Evolutionary conservation across 2,329 filamentous ascomycete genomes (phyloP), one percentile per base, ranked within the genome.

Genomic region (Aspergillus phoenicis): DNA sequence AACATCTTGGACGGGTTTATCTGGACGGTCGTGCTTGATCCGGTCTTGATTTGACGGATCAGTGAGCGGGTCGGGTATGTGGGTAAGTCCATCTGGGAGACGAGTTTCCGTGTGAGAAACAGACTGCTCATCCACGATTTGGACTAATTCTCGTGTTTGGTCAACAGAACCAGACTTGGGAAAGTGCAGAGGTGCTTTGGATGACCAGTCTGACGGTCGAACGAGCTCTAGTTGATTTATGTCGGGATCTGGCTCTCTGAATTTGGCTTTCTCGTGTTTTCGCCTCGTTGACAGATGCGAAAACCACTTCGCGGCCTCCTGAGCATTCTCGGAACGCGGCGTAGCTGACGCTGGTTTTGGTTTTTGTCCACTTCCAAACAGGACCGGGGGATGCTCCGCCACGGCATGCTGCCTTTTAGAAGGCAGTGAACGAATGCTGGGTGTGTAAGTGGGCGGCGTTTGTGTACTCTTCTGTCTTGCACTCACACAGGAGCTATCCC

Each of bases 231-330:
- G 52, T 45, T 75, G 66, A 17, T 63, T 70, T 22, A 73, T 68
- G 62, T 78, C 69, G 15, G 78, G 78, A n/a, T 68, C 64, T 43
- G 68, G 71, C 33, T 80, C 77, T 36, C 67, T 60, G 7, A 62
- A 62, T 47, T 71, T 66, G n/a, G 70, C 66, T 58, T 77, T 77
- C 49, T 75, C 66, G 49, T 71, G 67, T 57, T 64, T 72, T 55
- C 71, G 59, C 33, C 66, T 67, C 3, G 67, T 69, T 8, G 69
- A 74, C 5, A 75, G 47, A 43, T 66, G 71, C 13, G 53, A 33
- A 41, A 69, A 72, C 33, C 52, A 39, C 28, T 59, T 57, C 52
- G 54, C 26, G 10, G 36, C 8, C 10, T 55, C 41, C 22, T 57
- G 58, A 22, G 55, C 20, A n/a, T 54, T 62, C 33, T 63, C 62